These are phyloP conservation scores for Leptographium procerum DNA, from an alignment of 2,329 filamentous ascomycete species.

Conservation along the genomic window DNA sequence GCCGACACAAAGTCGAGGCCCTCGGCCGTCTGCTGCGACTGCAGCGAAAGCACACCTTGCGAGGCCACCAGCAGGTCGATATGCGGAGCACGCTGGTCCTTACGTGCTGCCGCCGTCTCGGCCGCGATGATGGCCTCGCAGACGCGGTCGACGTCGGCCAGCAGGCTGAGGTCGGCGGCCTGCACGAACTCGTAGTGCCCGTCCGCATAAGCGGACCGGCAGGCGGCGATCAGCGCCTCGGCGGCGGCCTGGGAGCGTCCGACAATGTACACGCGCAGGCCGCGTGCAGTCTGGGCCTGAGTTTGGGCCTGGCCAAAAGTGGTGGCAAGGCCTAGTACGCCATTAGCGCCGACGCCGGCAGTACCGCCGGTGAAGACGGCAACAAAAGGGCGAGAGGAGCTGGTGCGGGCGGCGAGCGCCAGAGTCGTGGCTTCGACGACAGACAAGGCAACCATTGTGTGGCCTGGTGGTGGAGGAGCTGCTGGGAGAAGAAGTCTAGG, in stretches of 20 bases:
- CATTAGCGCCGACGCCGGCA: conserved; percentile 13
- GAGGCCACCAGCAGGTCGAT: conserved; percentile 23
- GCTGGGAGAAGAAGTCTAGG: not conserved
- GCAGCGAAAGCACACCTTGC: conserved; percentile 14
- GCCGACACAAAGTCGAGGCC: conserved; percentile 18
- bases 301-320: conserved; percentile 4
- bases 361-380: conserved; percentile 14
- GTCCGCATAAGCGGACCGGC: conserved; percentile 16
- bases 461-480: not conserved
- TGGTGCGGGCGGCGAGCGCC: conserved; percentile 2
- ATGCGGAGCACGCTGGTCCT: conserved; percentile 10
- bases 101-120: conserved; percentile 14
- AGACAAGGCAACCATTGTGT: conserved; percentile 7
- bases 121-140: conserved; percentile 16
- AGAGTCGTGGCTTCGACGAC: conserved; percentile 9
- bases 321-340: conserved; percentile 8
- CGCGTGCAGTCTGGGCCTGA: conserved; percentile 1
- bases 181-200: conserved; percentile 23
- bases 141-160: conserved; percentile 23
- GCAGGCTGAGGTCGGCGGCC: conserved; percentile 18
- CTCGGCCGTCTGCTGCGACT: conserved; percentile 18
- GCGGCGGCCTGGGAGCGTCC: conserved; percentile 12
- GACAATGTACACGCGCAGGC: conserved; percentile 21
- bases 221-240: conserved; percentile 17
- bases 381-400: conserved; percentile 6